Evolutionary conservation across 129 eudicot species (phyloP).

Genomic region (Arctium lappa): DNA sequence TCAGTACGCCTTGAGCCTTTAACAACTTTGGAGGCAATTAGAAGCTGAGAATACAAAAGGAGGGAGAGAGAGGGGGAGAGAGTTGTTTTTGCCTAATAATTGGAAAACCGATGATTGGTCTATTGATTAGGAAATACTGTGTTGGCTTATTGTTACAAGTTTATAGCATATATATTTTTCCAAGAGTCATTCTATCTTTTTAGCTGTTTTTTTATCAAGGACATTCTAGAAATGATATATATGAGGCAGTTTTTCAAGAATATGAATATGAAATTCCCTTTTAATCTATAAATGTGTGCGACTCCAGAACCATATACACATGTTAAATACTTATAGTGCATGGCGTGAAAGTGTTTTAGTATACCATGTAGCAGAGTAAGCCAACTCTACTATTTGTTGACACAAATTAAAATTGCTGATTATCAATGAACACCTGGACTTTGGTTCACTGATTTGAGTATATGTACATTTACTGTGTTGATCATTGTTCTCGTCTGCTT

Average conservation of each 20-base stretch:
- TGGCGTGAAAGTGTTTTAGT: not conserved
- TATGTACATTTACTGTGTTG: constrained; percentile 2
- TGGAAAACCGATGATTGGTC: not conserved
- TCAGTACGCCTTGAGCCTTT: too few relatives aligned
- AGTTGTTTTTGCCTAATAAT: not conserved
- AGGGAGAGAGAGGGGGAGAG: too few relatives aligned
- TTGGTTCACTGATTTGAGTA: not conserved
- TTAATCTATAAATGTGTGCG: not conserved
- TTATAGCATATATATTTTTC: too few relatives aligned
- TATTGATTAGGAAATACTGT: not conserved
- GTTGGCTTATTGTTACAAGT: not conserved
- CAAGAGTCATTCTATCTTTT: too few relatives aligned
- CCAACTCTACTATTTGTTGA: not conserved
- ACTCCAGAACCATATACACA: not conserved
- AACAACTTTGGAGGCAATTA: too few relatives aligned
- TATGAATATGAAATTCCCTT: too few relatives aligned
- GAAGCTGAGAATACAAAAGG: too few relatives aligned
- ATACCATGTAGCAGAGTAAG: not conserved
- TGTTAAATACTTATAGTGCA: not conserved
- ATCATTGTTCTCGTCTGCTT: not conserved
- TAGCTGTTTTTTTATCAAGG: too few relatives aligned
- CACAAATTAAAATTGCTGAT: not conserved
- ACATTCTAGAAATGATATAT: too few relatives aligned
- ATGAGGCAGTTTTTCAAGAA: too few relatives aligned
- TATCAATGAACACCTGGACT: not conserved